These are phyloP conservation scores for Cladosporium oxysporum DNA, from an alignment of 2,329 filamentous ascomycete species.

Conservation along the genomic window DNA sequence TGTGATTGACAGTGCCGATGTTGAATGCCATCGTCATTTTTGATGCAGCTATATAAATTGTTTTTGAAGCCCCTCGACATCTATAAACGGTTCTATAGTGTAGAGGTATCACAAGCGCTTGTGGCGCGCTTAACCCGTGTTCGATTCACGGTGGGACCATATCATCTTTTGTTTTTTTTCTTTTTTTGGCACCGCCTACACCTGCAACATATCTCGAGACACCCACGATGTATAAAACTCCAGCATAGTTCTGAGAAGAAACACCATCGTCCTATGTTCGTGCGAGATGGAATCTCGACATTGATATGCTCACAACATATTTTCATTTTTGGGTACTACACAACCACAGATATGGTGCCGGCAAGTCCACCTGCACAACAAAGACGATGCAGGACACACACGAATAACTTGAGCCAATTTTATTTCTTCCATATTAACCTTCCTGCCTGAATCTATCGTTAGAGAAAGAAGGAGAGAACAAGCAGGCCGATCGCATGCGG, in stretches of 20 bases:
- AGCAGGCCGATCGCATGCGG: constrained; percentile 6
- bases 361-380: background rate
- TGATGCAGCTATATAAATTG: too few relatives aligned
- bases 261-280: too few relatives aligned
- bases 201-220: background rate
- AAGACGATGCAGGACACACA: too few relatives aligned
- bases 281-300: too few relatives aligned
- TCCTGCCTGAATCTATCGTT: background rate
- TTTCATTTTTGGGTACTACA: too few relatives aligned
- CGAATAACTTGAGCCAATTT: too few relatives aligned
- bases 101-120: constrained; percentile 13
- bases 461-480: background rate
- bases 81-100: background rate
- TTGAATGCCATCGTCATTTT: too few relatives aligned
- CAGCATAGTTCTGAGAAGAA: too few relatives aligned
- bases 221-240: too few relatives aligned
- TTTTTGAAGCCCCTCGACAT: background rate
- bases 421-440: background rate
- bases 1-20: too few relatives aligned
- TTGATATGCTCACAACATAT: too few relatives aligned
- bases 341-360: too few relatives aligned
- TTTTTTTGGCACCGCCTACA: background rate
- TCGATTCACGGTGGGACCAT: constrained; percentile 12
- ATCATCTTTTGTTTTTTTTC: background rate
- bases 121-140: constrained; percentile 13